Evolutionary conservation across 2,329 filamentous ascomycete genomes (phyloP).

Genomic region (Apiospora sp.): DNA sequence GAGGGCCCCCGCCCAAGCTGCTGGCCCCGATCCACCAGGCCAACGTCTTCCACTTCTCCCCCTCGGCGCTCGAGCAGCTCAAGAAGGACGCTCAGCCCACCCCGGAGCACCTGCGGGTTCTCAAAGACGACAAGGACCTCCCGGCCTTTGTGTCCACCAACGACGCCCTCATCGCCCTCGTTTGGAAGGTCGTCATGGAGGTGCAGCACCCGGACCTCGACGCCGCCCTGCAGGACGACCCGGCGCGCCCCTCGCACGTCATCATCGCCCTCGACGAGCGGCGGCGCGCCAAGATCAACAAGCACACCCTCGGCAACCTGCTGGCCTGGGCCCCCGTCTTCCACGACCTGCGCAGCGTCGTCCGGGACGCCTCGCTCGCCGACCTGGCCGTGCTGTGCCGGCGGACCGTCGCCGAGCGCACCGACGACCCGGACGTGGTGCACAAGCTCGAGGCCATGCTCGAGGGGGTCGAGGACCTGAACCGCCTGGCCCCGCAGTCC

Average conservation of each 20-base stretch:
- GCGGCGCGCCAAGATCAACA: slow-evolving; percentile 12
- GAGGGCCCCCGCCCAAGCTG: slow-evolving; percentile 20
- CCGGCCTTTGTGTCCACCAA: slow-evolving; percentile 27
- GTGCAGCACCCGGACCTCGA: slow-evolving; percentile 23
- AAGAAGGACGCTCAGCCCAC: slow-evolving; percentile 24
- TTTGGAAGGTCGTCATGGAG: slow-evolving; percentile 23
- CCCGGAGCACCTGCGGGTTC: slow-evolving; percentile 10
- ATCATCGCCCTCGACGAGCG: slow-evolving; percentile 20
- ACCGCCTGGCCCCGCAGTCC: background rate
- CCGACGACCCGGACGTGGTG: slow-evolving; percentile 12
- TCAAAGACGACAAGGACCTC: slow-evolving; percentile 17
- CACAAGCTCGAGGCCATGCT: slow-evolving; percentile 19
- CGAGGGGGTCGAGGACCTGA: background rate
- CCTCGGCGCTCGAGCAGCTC: slow-evolving; percentile 37
- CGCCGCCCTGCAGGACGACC: slow-evolving; percentile 16
- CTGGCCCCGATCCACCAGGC: slow-evolving; percentile 3
- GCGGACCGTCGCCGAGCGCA: background rate
- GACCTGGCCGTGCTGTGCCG: slow-evolving; percentile 20
- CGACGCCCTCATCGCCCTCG: slow-evolving; percentile 26
- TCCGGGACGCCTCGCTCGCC: background rate
- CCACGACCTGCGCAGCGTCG: background rate
- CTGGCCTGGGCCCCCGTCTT: slow-evolving; percentile 24
- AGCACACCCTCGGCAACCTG: slow-evolving; percentile 20
- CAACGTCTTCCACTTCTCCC: slow-evolving; percentile 32
- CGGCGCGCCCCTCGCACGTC: slow-evolving; percentile 28